Base-by-base conservation (phyloP, 1,284 basidiomycete species). In the Heterobasidion occidentale region DNA sequence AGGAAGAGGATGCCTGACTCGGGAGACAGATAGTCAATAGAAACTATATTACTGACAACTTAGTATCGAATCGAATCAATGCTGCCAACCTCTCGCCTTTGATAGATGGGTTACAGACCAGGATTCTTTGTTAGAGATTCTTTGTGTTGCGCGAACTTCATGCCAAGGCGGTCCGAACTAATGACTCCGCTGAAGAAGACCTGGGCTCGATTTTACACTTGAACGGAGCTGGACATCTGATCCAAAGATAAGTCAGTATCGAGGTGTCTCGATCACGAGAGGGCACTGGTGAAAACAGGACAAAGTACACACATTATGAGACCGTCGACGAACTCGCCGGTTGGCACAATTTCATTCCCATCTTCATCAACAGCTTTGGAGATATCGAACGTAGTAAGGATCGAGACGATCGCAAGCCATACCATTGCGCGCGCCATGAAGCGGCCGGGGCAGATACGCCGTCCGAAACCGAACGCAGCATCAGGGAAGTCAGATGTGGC, bases 371-470 rank as follows among this genome's bases (percentile, higher is more conserved):
- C 42, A 11, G 64, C 59, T 42, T 68, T 66, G 5, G 58, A 49
- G 36, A 72, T 64, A 14, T 69, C 61, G 60, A 66, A 70, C 15
- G 60, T 58, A 7, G 68, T 65, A 9, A 70, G 54, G 0, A 66
- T 59, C 9, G 62, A 65, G 0, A 65, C 66, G 19, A 71, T 52
- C 1, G 65, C 56, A 45, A 71, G 60, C 61, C 63, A 72, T n/a
- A 72, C 55, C 3, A 63, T 61, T n/a, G 64, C 59, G 34, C 68
- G 62, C 1, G 70, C 70, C 33, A 71, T 57, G 56, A 58, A 63
- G 1, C 63, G 59, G 1, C 70, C 70, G 17, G 55, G 55, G 17
- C 55, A 56, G 8, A 20, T 8, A 19, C 69, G 54, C 7, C 60
- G 56, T 15, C 64, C 64, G 52, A 65, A 65, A 35, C 64, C 64